Evolutionary conservation across 2,329 filamentous ascomycete species (phyloP).

Genomic region (Talaromyces sp.): DNA sequence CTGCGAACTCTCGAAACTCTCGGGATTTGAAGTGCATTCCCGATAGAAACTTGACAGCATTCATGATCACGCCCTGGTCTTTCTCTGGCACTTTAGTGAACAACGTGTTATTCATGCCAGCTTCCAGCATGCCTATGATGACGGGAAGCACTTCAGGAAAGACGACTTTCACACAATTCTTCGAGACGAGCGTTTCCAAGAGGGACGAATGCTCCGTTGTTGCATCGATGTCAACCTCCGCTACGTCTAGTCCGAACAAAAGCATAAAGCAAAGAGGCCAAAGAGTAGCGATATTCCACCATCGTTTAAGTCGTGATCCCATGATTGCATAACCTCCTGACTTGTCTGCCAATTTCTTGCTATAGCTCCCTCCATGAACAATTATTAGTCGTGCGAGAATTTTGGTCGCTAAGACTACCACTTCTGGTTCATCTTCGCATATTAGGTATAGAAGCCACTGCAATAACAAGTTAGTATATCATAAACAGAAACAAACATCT

Average conservation of each 20-base stretch:
- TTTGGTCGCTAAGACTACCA: conserved; percentile 72
- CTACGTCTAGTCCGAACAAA: conserved; percentile 77
- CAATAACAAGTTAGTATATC: background rate
- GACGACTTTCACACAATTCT: conserved; percentile 57
- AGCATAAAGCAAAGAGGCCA: conserved; percentile 89
- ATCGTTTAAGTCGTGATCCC: conserved; percentile 71
- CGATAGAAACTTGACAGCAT: conserved; percentile 70
- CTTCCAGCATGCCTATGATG: conserved; percentile 80
- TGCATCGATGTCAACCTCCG: conserved; percentile 64
- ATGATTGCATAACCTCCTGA: conserved; percentile 84
- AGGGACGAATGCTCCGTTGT: conserved; percentile 70
- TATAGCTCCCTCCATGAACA: conserved; percentile 74
- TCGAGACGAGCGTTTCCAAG: conserved; percentile 60
- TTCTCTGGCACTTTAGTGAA: conserved; percentile 54
- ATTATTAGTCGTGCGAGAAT: conserved; percentile 79
- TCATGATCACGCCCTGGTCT: conserved; percentile 63
- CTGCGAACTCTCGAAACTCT: conserved; percentile 75
- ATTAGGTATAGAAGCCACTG: conserved; percentile 89
- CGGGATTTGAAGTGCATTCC: conserved; percentile 71
- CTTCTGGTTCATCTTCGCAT: conserved; percentile 76
- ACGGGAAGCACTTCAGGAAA: conserved; percentile 75
- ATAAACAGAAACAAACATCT: background rate
- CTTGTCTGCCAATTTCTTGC: conserved; percentile 77
- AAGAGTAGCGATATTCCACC: conserved; percentile 79
- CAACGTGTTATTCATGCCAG: conserved; percentile 63